Conservation (phyloP, 257 asterid species). For the Solanum pinnatisectum region DNA sequence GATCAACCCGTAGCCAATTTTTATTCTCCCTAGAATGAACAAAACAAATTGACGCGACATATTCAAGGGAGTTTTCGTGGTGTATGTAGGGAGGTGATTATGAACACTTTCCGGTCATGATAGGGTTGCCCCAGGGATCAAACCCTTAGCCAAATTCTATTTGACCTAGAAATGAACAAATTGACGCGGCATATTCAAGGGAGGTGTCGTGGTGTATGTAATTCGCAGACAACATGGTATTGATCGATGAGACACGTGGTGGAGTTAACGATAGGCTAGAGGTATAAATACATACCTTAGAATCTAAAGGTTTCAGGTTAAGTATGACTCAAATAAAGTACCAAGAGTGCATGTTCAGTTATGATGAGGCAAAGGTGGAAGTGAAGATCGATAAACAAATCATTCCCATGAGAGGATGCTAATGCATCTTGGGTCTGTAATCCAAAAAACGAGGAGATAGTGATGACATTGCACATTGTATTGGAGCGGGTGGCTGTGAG, state of each 20-base stretch:
- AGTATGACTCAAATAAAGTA: background rate
- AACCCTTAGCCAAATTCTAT: background rate
- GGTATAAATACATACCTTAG: background rate
- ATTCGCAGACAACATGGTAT: background rate
- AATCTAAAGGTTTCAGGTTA: background rate
- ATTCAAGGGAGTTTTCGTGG: background rate
- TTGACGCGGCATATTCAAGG: background rate
- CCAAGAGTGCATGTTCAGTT: background rate
- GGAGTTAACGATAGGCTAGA: background rate
- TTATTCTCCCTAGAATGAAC: background rate
- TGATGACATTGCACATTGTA: background rate
- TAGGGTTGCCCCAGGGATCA: no score
- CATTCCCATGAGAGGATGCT: background rate
- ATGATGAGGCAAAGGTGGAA: background rate
- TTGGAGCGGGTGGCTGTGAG: background rate
- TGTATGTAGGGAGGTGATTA: background rate
- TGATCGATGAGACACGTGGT: background rate
- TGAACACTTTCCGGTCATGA: no score
- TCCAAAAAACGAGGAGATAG: background rate
- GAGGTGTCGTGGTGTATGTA: background rate
- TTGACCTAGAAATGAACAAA: background rate
- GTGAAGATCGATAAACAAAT: background rate
- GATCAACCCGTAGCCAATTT: background rate
- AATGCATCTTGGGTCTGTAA: background rate
- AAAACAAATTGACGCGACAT: background rate